Base-by-base conservation (phyloP, 208 protist species). In the Crithidia sp. region DNA sequence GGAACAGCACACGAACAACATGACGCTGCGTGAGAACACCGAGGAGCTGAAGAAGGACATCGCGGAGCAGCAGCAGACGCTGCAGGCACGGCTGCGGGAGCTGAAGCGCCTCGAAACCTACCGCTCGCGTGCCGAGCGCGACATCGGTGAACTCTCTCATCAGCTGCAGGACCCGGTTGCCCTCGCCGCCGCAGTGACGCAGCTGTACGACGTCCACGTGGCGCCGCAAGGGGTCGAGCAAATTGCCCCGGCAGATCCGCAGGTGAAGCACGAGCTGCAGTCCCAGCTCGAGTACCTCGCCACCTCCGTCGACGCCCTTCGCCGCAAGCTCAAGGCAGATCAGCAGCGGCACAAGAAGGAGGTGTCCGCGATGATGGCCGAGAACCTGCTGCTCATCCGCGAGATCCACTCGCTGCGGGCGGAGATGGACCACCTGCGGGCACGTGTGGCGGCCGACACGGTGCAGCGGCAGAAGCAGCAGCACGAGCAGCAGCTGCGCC, bases 361-460 rank as follows among this genome's bases (percentile, higher is more conserved):
- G 81, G 94, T 92, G 52, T 93, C 86, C 13, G 84, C 76, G 37
- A 96, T 98, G 85, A 99, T 99, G 95, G 77, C 93, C 39, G 97
- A 99, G 83, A 99, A 98, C 81, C 81, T 99, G 17, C 57, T 82
- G 4, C 91, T 99, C 17, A 98, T 99, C 77, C 87, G 86, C 45
- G 97, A 99, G 71, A 98, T 99, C 77, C 98, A 99, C 83, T 82
- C 90, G 12, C 84, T 99, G 55, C 94, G 98, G 5, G 73, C 81
- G 14, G 97, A 98, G 68, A 92, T 99, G 49, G 82, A 90, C 41
- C 66, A 88, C 13, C 77, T 97, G 55, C 86, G 90, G 39, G 87
- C 85, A 6, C 76, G 83, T 13, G 80, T 90, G 8, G 83, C 85
- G 8, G 77, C 88, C 10, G 92, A 95, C 39, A 86, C 90, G 10